A percentile compares a stretch with the other conserved stretches of the same genome.
phyloP scores from a whole-genome alignment of 805 yeast genomes.

The Wickerhamomyces rabaulensis region DNA sequence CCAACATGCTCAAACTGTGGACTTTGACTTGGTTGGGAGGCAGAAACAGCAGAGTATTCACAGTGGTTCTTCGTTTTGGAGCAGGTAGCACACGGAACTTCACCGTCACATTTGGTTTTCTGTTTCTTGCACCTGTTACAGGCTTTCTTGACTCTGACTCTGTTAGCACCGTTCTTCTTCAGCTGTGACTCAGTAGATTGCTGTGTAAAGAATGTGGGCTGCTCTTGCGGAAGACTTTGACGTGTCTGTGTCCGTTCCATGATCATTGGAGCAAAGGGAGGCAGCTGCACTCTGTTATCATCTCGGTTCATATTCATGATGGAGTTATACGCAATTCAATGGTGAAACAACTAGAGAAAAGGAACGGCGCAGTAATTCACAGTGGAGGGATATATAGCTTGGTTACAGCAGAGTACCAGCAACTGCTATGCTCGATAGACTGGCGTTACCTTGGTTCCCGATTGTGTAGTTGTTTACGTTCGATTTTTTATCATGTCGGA shows the following conservation, averaged over 20 bases:
- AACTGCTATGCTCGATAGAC: no score
- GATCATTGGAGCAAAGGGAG: conserved; percentile 17
- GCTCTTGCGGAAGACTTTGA: conserved; percentile 7
- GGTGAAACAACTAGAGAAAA: no score
- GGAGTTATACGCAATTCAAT: no score
- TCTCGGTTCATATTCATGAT: conserved; percentile 15
- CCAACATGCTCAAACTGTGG: neutral
- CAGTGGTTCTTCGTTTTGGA: conserved; percentile 10
- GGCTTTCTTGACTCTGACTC: conserved; percentile 42
- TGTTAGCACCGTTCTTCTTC: conserved; percentile 4
- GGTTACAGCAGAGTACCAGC: no score
- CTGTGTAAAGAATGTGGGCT: conserved; percentile 8
- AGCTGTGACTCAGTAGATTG: conserved; percentile 18
- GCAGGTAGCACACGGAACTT: conserved; percentile 46
- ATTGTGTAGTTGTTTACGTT: no score
- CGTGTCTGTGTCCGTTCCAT: conserved; percentile 8
- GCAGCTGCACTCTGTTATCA: conserved; percentile 17
- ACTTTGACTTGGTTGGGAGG: neutral
- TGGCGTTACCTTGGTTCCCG: no score
- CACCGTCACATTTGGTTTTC: conserved; percentile 55
- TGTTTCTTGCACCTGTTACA: conserved; percentile 52
- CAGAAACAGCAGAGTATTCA: conserved; percentile 2
- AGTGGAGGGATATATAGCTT: no score
- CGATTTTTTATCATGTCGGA: neutral
- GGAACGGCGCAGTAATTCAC: no score